Percentiles rank a stretch among this genome's conserved stretches.
phyloP scores from a whole-genome alignment of 139 green algal species.

The Asterochloris erici region DNA sequence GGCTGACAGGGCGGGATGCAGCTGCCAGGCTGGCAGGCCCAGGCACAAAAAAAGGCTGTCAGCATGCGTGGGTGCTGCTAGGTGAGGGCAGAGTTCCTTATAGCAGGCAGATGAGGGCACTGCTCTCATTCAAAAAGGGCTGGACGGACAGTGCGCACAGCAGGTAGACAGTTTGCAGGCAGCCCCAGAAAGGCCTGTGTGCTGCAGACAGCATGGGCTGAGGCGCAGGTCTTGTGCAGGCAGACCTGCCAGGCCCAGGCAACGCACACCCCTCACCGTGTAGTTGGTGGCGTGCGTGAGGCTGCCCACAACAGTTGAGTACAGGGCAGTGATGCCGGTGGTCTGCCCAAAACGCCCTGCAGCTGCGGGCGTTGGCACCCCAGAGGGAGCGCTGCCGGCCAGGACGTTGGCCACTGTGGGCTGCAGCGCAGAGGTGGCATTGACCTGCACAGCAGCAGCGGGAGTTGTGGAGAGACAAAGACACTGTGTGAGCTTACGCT shows the following conservation, averaged over 20 bases:
- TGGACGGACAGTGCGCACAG: not conserved
- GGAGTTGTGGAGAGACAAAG: no score
- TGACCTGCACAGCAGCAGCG: no score
- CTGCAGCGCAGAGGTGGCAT: no score
- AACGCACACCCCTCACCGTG: conserved; percentile 7
- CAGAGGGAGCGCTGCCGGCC: not conserved
- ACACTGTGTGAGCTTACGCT: no score
- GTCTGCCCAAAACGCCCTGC: not conserved
- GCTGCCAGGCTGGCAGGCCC: not conserved
- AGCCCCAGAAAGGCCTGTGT: not conserved
- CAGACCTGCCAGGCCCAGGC: not conserved
- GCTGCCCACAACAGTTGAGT: not conserved
- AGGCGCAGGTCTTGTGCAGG: not conserved
- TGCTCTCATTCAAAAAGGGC: not conserved
- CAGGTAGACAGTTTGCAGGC: not conserved
- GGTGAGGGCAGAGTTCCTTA: not conserved
- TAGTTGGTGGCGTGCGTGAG: conserved; percentile 13
- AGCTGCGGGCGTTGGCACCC: not conserved
- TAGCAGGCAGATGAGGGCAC: not conserved
- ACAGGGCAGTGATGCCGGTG: not conserved
- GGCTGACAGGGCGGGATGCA: not conserved
- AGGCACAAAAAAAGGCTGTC: not conserved
- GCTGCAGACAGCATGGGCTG: no score
- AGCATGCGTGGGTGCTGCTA: not conserved
- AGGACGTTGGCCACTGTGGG: not conserved